Conservation (phyloP, 2,329 filamentous ascomycete genomes). For the Septoria linicola region DNA sequence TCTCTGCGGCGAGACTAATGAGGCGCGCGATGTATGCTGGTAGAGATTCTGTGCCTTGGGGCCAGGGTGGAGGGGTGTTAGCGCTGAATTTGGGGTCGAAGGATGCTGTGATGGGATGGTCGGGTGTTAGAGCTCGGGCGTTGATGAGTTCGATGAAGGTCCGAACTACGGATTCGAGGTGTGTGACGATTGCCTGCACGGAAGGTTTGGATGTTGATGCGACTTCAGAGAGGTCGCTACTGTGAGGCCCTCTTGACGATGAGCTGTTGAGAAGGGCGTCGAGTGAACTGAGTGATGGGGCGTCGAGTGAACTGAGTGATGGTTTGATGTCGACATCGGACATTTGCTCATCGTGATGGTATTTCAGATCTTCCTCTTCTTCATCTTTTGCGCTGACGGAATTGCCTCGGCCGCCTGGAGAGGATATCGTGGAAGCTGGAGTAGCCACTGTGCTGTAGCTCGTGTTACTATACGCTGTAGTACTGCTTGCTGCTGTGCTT, state of each 20-base stretch:
- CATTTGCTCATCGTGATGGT: background rate
- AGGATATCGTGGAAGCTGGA: slow-evolving; percentile 6
- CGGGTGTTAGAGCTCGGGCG: background rate
- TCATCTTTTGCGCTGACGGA: background rate
- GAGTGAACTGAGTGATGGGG: slow-evolving; percentile 4
- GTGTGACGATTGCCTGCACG: slow-evolving; percentile 10
- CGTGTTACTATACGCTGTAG: slow-evolving; percentile 6
- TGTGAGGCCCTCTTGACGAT: background rate
- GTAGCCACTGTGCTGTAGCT: slow-evolving; percentile 11
- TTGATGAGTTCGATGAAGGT: slow-evolving; percentile 12
- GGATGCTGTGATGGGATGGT: slow-evolving; percentile 3
- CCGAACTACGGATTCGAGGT: slow-evolving; percentile 11
- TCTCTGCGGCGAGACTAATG: slow-evolving; percentile 3
- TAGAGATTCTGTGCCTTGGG: slow-evolving; percentile 3
- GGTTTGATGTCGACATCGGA: slow-evolving; percentile 2
- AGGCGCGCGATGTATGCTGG: slow-evolving; percentile 4
- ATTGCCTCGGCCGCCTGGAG: background rate
- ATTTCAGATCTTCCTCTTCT: too few species aligned
- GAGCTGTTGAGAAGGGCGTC: slow-evolving; percentile 1
- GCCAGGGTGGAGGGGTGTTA: slow-evolving; percentile 10
- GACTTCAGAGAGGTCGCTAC: slow-evolving; percentile 1
- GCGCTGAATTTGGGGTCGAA: slow-evolving; percentile 11
- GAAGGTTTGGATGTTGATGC: slow-evolving; percentile 3
- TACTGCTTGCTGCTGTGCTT: slow-evolving; percentile 9
- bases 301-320: slow-evolving; percentile 7